phyloP scores from a whole-genome alignment of 257 asterid genomes.

The Thymus mandschuricus region DNA sequence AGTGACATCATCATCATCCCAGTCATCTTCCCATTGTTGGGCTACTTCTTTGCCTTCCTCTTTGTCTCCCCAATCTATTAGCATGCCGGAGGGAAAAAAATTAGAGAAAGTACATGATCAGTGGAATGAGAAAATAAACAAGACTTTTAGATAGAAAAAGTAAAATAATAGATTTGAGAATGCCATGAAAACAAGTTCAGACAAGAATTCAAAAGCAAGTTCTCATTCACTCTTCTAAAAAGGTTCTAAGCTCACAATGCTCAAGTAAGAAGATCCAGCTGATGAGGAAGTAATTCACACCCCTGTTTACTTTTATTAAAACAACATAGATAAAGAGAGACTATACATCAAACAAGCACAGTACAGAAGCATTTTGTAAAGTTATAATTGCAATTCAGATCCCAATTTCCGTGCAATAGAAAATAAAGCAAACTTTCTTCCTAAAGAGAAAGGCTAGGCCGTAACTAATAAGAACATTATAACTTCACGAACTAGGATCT shows the following conservation, averaged over 20 bases:
- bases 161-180: neutral
- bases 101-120: conserved; percentile 18
- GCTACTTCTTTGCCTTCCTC: conserved; percentile 77
- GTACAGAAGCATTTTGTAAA: neutral
- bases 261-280: neutral
- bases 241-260: neutral
- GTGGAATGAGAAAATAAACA: conserved; percentile 6
- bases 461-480: neutral
- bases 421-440: neutral
- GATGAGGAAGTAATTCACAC: neutral
- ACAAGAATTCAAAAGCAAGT: neutral
- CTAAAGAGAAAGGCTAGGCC: neutral
- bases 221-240: neutral
- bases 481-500: neutral
- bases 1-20: conserved; percentile 95
- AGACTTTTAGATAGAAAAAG: neutral
- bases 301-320: neutral
- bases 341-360: conserved; percentile 12
- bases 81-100: neutral
- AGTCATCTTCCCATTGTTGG: conserved; percentile 96
- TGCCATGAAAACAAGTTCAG: neutral
- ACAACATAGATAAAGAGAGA: neutral
- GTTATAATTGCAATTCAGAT: conserved; percentile 1
- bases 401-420: neutral
- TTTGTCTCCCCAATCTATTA: conserved; percentile 71